These are phyloP conservation scores for Emergomyces pasteurianus DNA, from an alignment of 2,329 filamentous ascomycete genomes.

Conservation along the genomic window DNA sequence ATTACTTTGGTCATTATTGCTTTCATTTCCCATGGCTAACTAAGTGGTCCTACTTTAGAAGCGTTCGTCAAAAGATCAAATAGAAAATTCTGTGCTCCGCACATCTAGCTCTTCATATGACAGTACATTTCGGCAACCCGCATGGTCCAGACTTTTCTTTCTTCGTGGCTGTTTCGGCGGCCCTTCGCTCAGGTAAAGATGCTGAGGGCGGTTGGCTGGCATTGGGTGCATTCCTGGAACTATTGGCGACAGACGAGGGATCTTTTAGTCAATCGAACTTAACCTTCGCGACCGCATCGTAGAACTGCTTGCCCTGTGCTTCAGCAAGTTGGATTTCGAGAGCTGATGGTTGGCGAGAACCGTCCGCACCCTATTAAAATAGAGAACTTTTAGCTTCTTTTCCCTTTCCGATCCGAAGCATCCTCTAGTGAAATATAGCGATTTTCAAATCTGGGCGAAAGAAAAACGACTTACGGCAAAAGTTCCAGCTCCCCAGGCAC, in stretches of 20 bases:
- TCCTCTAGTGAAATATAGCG: background rate
- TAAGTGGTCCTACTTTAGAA: background rate
- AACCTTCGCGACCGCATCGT: slow-evolving; percentile 60
- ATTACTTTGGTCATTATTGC: background rate
- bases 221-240: slow-evolving; percentile 17
- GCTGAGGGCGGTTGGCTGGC: slow-evolving; percentile 13
- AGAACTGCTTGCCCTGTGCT: slow-evolving; percentile 78
- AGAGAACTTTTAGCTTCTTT: no score
- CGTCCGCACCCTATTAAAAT: slow-evolving; percentile 47
- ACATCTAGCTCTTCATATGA: slow-evolving; percentile 39
- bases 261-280: slow-evolving; percentile 68
- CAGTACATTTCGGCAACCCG: slow-evolving; percentile 58
- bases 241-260: slow-evolving; percentile 24
- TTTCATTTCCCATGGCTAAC: slow-evolving; percentile 1
- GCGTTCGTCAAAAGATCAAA: background rate
- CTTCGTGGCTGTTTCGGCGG: slow-evolving; percentile 38
- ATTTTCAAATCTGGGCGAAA: slow-evolving; percentile 4
- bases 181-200: slow-evolving; percentile 16
- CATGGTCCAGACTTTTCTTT: slow-evolving; percentile 52
- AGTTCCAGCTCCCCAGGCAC: slow-evolving; percentile 87
- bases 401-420: background rate
- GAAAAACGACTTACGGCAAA: slow-evolving; percentile 48
- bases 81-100: background rate
- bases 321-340: slow-evolving; percentile 70
- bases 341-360: slow-evolving; percentile 65